Evolutionary conservation across 2,329 filamentous ascomycete species (phyloP), one percentile per base, ranked within the genome.

Genomic region (Dendrostoma leiphaemia): DNA sequence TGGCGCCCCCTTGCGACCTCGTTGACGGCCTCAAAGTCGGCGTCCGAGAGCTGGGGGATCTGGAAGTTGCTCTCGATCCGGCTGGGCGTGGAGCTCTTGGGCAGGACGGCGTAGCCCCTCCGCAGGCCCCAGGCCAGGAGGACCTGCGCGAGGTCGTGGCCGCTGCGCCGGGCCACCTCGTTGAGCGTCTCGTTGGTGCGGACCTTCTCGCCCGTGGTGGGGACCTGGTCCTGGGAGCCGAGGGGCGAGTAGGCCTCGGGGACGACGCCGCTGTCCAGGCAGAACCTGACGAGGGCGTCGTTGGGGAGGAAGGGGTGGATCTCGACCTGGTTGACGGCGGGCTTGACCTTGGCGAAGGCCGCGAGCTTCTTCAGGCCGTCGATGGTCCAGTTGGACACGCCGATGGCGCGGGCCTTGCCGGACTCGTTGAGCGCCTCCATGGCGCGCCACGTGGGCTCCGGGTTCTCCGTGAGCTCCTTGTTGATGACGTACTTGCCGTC

Each of bases 141-240:
- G 19, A 84, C 78, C 69, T 86, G 83, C 3, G 82, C 83, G 10
- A 85, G 74, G 2, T 77, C 80, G 68, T 82, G 76, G 21, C 77
- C 78, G 62, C 77, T 78, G 68, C 81, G 80, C 61, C 80, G 68
- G 37, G 83, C 82, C 34, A 86, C 78, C 28, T 72, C 74, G 66
- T 81, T 83, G 53, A 88, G 74, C 1, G 76, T 80, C 62, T 74
- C 73, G 72, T 88, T 81, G 59, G 79, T 80, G 60, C 76, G 74
- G 54, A 85, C 81, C 63, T 81, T 85, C 75, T 89, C 86, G 61
- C 86, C 86, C 7, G 84, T 87, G 57, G 70, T 82, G 50, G 84
- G 84, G 19, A 88, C 81, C 70, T 88, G 84, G 74, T 87, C 85
- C 70, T 88, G 84, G 19, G 82, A 86, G 37, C 85, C 85, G 6